These are phyloP conservation scores for Chenopodium formosanum DNA, from an alignment of 148 eudicot species.

Conservation along the genomic window DNA sequence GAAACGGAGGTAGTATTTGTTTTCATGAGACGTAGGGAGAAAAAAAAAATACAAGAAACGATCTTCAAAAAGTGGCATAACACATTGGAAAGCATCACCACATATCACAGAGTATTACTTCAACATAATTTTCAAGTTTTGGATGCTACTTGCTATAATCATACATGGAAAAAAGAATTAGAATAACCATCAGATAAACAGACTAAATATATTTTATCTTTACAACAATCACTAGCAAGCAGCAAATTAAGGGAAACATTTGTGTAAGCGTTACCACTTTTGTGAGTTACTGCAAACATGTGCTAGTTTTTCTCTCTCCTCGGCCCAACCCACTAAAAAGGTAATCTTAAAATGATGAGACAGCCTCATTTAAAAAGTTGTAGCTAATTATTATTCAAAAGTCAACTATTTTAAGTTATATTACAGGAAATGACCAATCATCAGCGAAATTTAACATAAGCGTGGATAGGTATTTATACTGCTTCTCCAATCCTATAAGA, in stretches of 20 bases:
- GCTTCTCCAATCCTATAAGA: not conserved
- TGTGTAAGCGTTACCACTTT: too few relatives aligned
- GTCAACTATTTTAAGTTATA: not conserved
- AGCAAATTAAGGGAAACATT: too few relatives aligned
- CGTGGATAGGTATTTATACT: not conserved
- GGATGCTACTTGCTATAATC: too few relatives aligned
- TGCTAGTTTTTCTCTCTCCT: too few relatives aligned
- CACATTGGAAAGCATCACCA: not conserved
- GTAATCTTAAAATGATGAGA: too few relatives aligned
- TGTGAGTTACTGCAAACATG: too few relatives aligned
- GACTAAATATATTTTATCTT: not conserved
- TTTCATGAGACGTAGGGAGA: not conserved
- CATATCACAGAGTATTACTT: not conserved
- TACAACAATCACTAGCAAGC: not conserved
- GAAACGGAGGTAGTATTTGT: not conserved
- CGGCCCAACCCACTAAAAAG: too few relatives aligned
- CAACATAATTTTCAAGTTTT: not conserved
- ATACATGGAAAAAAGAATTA: too few relatives aligned
- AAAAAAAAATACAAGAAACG: not conserved
- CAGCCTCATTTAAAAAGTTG: too few relatives aligned
- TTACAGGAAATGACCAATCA: not conserved
- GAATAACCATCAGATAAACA: not conserved
- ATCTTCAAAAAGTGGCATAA: not conserved
- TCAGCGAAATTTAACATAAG: not conserved
- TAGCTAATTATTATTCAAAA: not conserved